Evolutionary conservation across 192 early-diverging fungal genomes (phyloP).

Genomic region (Coemansia pectinata): DNA sequence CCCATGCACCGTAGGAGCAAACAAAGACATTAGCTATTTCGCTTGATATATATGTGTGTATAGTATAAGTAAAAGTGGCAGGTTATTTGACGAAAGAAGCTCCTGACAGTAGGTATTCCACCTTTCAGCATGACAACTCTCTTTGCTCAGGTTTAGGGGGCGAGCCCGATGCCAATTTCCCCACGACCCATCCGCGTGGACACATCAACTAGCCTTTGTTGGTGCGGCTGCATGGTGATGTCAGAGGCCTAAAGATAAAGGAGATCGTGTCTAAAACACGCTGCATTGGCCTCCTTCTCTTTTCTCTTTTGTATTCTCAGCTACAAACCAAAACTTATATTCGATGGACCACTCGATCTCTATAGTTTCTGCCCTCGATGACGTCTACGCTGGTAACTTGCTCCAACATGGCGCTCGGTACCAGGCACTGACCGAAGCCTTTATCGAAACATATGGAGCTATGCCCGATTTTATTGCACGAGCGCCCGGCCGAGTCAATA

Average conservation of each 20-base stretch:
- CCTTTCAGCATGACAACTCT: background rate
- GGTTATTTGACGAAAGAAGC: background rate
- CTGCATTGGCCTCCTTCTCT: background rate
- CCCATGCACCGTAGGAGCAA: slow-evolving; percentile 13
- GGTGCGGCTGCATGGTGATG: background rate
- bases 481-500: slow-evolving; percentile 91
- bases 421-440: slow-evolving; percentile 46
- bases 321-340: background rate
- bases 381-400: slow-evolving; percentile 12
- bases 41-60: background rate
- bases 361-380: slow-evolving; percentile 7
- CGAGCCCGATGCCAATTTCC: background rate
- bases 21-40: background rate
- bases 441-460: slow-evolving; percentile 56
- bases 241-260: background rate
- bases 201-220: background rate
- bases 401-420: slow-evolving; percentile 40
- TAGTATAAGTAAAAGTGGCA: background rate
- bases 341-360: slow-evolving; percentile 6
- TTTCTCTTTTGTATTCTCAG: background rate
- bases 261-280: background rate
- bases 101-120: background rate
- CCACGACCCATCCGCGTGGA: background rate
- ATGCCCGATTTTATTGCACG: slow-evolving; percentile 81
- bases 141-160: background rate